Evolutionary conservation across 148 eudicot genomes (phyloP).

Genomic region (Camellia sinensis): DNA sequence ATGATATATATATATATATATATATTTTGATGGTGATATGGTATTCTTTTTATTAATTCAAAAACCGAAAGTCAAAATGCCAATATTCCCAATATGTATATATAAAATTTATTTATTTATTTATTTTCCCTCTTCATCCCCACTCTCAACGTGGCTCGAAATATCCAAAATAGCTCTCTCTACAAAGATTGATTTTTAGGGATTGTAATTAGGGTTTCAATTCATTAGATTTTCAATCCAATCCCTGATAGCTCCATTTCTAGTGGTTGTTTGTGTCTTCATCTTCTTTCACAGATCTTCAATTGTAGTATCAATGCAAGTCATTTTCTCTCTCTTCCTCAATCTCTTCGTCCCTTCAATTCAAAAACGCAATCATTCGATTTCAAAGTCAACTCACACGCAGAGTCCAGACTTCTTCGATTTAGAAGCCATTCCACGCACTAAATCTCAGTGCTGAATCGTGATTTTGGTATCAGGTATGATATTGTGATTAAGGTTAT

Average conservation of each 20-base stretch:
- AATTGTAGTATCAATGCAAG: background rate
- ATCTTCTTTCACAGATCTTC: background rate
- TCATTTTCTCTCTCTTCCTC: background rate
- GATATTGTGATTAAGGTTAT: slow-evolving; percentile 11
- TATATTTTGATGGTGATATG: too few species aligned
- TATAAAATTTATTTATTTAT: background rate
- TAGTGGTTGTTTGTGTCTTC: background rate
- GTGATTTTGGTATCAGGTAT: slow-evolving; percentile 9
- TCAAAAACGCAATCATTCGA: slow-evolving; percentile 7
- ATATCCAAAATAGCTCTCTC: slow-evolving; percentile 4
- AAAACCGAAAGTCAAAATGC: too few species aligned
- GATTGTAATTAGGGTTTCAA: slow-evolving; percentile 3
- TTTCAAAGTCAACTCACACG: background rate
- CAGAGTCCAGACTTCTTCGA: background rate
- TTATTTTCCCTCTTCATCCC: background rate
- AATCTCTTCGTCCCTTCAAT: background rate
- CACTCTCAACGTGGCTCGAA: slow-evolving; percentile 3
- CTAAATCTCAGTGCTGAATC: background rate
- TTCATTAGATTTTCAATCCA: background rate
- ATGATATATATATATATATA: too few species aligned
- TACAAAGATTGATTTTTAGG: background rate
- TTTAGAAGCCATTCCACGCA: background rate
- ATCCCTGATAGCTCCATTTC: slow-evolving; percentile 1
- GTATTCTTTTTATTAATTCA: too few species aligned
- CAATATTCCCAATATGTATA: too few species aligned